Evolutionary conservation across 2,329 filamentous ascomycete species (phyloP), one percentile per base, ranked within the genome.

Genomic region (Drechslerella coelobrocha): DNA sequence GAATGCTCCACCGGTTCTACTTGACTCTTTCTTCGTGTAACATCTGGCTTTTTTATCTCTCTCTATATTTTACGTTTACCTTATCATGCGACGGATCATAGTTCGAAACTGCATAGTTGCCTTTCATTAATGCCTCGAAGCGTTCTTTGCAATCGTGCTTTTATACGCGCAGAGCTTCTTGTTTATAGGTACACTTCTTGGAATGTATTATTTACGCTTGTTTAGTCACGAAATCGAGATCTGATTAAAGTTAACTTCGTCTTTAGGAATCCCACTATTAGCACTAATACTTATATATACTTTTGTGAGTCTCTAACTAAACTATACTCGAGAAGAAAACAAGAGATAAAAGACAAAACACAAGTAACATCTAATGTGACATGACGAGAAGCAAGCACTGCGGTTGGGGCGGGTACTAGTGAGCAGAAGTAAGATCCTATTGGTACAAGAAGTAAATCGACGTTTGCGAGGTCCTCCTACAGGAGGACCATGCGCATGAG

Each of bases 351-450:
- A 52, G 45, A 51, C 12, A 55, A 47, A 39, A 12, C 12, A 10
- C n/a, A n/a, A n/a, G n/a, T n/a, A 26, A 39, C 41, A 68, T 68
- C 63, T 68, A 68, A 61, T 61, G 55, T 26, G 54, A 68, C 61
- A 66, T 12, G 37, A 52, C 31, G 26, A n/a, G 31, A 54, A 24
- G 31, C 21, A 57, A 48, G 23, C 1, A 23, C 26, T 21, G 6
- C 6, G 39, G 51, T 31, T 37, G 48, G 57, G 61, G 59, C n/a
- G n/a, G n/a, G n/a, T n/a, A n/a, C n/a, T n/a, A n/a, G n/a, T n/a
- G n/a, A n/a, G 12, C 29, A 31, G 12, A 6, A 31, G 29, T 12
- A 31, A 41, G 59, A 68, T 68, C 59, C 62, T 69, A 69, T 61
- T 69, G 63, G 31, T 69, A 69, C 63, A 69, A 31, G 12, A 6